phyloP scores from a whole-genome alignment of 768 basidiomycete species.

The Mycena leptocephala region DNA sequence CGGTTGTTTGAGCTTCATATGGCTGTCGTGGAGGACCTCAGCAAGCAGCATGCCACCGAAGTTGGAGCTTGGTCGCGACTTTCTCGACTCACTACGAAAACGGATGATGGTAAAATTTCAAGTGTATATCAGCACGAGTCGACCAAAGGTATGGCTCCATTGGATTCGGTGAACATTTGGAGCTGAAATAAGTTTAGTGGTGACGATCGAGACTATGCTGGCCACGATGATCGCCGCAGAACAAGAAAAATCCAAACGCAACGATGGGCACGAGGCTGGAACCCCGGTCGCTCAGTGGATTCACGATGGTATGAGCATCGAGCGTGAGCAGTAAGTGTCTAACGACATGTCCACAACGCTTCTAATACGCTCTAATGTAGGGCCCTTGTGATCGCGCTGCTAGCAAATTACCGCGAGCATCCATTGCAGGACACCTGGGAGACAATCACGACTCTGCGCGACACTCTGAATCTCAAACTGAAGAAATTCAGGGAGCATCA shows the following conservation, averaged over 20 bases:
- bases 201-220: conserved; percentile 13
- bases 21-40: conserved; percentile 14
- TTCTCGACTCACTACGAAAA: neutral
- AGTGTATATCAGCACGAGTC: conserved; percentile 21
- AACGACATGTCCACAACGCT: neutral
- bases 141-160: neutral
- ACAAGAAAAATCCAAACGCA: neutral
- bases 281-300: conserved; percentile 15
- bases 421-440: conserved; percentile 15
- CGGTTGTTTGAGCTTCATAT: conserved; percentile 21
- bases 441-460: conserved; percentile 7
- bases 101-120: neutral
- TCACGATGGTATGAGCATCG: conserved; percentile 13
- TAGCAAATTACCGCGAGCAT: conserved; percentile 7
- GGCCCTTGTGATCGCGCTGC: conserved; percentile 10
- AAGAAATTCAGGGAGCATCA: conserved; percentile 21
- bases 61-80: conserved; percentile 10
- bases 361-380: neutral
- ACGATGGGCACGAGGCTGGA: neutral
- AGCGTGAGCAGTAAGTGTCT: conserved; percentile 18
- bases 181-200: neutral
- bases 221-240: conserved; percentile 6
- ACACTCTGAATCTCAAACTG: neutral
- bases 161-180: neutral
- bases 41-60: conserved; percentile 8